Base-by-base conservation (phyloP, 2,329 filamentous ascomycete genomes). In the Exophiala alcalophila region DNA sequence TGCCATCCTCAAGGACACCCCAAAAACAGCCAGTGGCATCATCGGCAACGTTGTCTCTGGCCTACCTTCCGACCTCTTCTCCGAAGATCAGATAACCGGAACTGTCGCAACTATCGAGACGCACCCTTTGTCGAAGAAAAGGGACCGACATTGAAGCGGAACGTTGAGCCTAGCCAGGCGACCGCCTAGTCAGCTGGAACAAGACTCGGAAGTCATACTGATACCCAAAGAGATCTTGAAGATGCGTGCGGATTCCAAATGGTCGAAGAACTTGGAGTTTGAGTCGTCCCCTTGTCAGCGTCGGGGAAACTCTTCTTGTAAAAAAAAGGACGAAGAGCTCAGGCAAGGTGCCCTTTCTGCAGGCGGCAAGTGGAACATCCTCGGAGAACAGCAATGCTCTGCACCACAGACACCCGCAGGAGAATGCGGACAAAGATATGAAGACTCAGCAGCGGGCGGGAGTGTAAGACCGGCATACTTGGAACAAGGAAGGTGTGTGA, bases 1-100 rank as follows among this genome's bases (percentile, higher is more conserved):
- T 44, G 34, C 41, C 34, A 34, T 44, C 41, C 20, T 44, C 34
- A 20, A 39, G 28, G 16, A 23, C 15, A 44, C 40, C 33, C 9
- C 32, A 18, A 16, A 18, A 30, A 16, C 14, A 41, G 40, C 40
- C 32, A 31, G 10, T 36, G 28, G 20, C 25, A 20, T 41, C 39
- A 18, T 35, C 39, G 16, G 36, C 26, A 12, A 29, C 31, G 25
- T 43, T 34, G 28, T 25, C 41, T 44, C 33, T 44, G 41, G 28
- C 41, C 10, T 31, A 11, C 34, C 31, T 23, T 29, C 19, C 6
- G 30, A 18, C 30, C 30, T 15, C 34, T n/a, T n/a, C 7, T 28
- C 34, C 34, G 34, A 28, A 28, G 40, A 36, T n/a, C 9, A 24
- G 24, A 36, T 29, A 34, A 23, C 26, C 24, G 40, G 19, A 29